Conservation (phyloP, 2,329 filamentous ascomycete species). For the Amauroascus niger region DNA sequence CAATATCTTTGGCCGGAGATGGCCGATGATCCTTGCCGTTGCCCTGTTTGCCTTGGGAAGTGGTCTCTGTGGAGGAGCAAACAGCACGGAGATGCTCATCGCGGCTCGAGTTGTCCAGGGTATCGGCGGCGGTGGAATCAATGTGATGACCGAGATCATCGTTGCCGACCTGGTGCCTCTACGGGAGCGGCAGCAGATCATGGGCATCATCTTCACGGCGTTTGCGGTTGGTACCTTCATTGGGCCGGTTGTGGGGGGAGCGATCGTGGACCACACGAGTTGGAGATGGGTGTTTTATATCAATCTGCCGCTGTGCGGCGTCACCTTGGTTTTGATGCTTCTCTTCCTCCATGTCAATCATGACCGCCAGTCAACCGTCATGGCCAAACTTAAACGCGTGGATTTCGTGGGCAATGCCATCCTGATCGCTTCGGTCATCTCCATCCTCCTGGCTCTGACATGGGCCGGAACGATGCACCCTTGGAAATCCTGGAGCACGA, state of each 20-base stretch:
- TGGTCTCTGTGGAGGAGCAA: slow-evolving; percentile 43
- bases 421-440: slow-evolving; percentile 64
- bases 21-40: slow-evolving; percentile 33
- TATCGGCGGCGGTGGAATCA: slow-evolving; percentile 41
- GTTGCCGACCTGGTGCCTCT: slow-evolving; percentile 45
- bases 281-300: slow-evolving; percentile 27
- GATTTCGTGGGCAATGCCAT: slow-evolving; percentile 53
- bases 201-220: slow-evolving; percentile 34
- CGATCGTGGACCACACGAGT: slow-evolving; percentile 18
- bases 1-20: slow-evolving; percentile 44
- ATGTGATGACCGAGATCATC: slow-evolving; percentile 41
- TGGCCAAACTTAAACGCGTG: slow-evolving; percentile 43
- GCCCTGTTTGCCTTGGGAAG: slow-evolving; percentile 44
- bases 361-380: slow-evolving; percentile 24
- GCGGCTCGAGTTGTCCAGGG: slow-evolving; percentile 43
- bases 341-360: slow-evolving; percentile 36
- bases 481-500: slow-evolving; percentile 56
- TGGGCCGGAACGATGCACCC: slow-evolving; percentile 61
- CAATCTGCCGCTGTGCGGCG: slow-evolving; percentile 20
- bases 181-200: slow-evolving; percentile 35
- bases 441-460: slow-evolving; percentile 77
- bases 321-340: slow-evolving; percentile 23
- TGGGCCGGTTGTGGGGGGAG: slow-evolving; percentile 22
- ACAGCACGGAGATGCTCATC: slow-evolving; percentile 36
- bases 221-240: slow-evolving; percentile 39